Conservation (phyloP, 495 filamentous ascomycete genomes). For the Xylaria acuta region DNA sequence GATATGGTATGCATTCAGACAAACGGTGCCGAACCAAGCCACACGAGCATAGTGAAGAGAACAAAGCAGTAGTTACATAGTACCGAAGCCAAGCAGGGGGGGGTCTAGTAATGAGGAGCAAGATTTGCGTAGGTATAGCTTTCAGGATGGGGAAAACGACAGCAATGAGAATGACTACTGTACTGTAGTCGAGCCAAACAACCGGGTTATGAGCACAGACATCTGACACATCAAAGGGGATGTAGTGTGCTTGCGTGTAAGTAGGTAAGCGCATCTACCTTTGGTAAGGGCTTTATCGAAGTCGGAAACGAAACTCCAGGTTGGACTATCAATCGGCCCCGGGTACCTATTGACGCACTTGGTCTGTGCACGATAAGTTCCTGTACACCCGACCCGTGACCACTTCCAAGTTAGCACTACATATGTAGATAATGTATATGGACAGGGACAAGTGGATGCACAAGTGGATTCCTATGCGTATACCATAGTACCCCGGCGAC, state of each 20-base stretch:
- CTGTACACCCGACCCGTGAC: too few relatives aligned
- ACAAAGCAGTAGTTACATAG: background rate
- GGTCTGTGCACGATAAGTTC: constrained; percentile 4
- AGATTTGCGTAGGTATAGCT: background rate
- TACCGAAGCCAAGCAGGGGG: background rate
- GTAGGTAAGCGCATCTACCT: background rate
- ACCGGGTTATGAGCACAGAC: constrained; percentile 14
- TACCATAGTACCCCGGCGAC: too few relatives aligned
- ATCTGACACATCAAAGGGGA: background rate
- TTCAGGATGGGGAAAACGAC: background rate
- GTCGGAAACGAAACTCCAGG: background rate
- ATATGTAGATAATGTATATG: too few relatives aligned
- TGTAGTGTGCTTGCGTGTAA: background rate
- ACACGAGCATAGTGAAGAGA: background rate
- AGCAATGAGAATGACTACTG: too few relatives aligned
- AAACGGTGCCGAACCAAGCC: background rate
- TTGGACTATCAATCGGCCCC: background rate
- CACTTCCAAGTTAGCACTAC: too few relatives aligned
- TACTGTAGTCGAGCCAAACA: constrained; percentile 7
- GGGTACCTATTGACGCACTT: background rate
- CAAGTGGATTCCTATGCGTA: background rate
- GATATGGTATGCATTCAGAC: background rate
- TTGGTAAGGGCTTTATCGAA: background rate
- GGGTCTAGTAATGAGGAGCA: background rate
- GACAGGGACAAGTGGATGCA: background rate